Evolutionary conservation across 2,329 filamentous ascomycete species (phyloP).

Genomic region (Pyrenophora seminiperda): DNA sequence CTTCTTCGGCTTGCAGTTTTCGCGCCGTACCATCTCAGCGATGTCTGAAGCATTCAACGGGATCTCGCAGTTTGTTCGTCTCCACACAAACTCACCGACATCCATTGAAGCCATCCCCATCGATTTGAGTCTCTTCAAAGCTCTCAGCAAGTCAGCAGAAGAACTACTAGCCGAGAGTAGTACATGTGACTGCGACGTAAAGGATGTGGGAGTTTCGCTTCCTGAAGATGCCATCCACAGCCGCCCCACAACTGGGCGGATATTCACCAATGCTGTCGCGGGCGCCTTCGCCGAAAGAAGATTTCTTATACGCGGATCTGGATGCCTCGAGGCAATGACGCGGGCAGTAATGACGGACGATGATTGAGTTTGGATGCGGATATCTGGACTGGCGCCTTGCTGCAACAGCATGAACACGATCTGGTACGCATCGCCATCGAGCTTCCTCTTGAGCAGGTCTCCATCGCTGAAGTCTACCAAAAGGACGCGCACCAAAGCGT

Average conservation of each 20-base stretch:
- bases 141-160: slow-evolving; percentile 3
- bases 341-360: slow-evolving; percentile 7
- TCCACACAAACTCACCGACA: slow-evolving; percentile 1
- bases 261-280: background rate
- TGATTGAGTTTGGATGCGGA: slow-evolving; percentile 6
- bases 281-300: background rate
- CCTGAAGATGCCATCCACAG: background rate
- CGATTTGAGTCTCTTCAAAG: background rate
- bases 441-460: slow-evolving; percentile 13
- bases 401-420: slow-evolving; percentile 21
- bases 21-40: background rate
- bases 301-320: slow-evolving; percentile 18
- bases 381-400: slow-evolving; percentile 17
- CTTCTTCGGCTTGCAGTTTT: background rate
- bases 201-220: slow-evolving; percentile 1
- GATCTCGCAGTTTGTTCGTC: background rate
- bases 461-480: slow-evolving; percentile 1
- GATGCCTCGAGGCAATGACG: slow-evolving; percentile 13
- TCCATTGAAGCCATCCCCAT: background rate
- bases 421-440: slow-evolving; percentile 18
- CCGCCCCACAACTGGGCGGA: slow-evolving; percentile 1
- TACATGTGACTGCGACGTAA: background rate
- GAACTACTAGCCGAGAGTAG: background rate
- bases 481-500: slow-evolving; percentile 9
- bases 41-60: slow-evolving; percentile 7